Evolutionary conservation across 805 yeast species (phyloP).

Genomic region (Candida golubevii): DNA sequence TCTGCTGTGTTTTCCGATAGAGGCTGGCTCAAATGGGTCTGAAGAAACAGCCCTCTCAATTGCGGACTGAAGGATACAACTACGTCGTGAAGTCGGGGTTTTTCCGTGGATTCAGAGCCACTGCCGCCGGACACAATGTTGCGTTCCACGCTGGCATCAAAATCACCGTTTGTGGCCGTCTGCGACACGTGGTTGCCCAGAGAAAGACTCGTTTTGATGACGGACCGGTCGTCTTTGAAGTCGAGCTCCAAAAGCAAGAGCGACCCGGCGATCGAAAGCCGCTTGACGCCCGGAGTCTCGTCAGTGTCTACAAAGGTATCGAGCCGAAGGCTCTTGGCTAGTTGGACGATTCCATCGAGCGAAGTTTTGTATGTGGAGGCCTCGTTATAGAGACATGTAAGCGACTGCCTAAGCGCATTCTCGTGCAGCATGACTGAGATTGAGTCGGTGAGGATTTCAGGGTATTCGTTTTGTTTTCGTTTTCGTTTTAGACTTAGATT

Average conservation of each 20-base stretch:
- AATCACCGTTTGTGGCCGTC: not conserved
- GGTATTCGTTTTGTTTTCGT: too few species aligned
- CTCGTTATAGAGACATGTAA: slow-evolving; percentile 27
- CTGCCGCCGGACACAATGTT: not conserved
- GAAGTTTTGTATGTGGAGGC: slow-evolving; percentile 29
- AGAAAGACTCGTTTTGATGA: slow-evolving; percentile 31
- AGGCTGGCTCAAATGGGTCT: not conserved
- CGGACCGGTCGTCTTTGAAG: slow-evolving; percentile 22
- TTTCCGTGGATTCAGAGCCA: not conserved
- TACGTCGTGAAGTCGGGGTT: not conserved
- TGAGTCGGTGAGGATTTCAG: too few species aligned
- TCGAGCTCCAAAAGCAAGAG: slow-evolving; percentile 39
- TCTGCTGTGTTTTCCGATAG: not conserved
- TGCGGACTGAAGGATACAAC: slow-evolving; percentile 2
- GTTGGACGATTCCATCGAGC: slow-evolving; percentile 34
- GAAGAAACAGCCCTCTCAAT: slow-evolving; percentile 1
- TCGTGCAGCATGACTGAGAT: slow-evolving; percentile 4
- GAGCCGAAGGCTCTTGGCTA: slow-evolving; percentile 37
- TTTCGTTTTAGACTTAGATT: too few species aligned
- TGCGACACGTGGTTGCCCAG: slow-evolving; percentile 27
- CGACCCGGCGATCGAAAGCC: slow-evolving; percentile 41
- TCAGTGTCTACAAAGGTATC: slow-evolving; percentile 41
- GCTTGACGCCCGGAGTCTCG: slow-evolving; percentile 5
- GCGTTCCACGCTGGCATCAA: not conserved
- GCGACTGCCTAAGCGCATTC: slow-evolving; percentile 11